These are phyloP conservation scores for Penicillium sp. DNA, from an alignment of 2,329 filamentous ascomycete species.

Conservation along the genomic window DNA sequence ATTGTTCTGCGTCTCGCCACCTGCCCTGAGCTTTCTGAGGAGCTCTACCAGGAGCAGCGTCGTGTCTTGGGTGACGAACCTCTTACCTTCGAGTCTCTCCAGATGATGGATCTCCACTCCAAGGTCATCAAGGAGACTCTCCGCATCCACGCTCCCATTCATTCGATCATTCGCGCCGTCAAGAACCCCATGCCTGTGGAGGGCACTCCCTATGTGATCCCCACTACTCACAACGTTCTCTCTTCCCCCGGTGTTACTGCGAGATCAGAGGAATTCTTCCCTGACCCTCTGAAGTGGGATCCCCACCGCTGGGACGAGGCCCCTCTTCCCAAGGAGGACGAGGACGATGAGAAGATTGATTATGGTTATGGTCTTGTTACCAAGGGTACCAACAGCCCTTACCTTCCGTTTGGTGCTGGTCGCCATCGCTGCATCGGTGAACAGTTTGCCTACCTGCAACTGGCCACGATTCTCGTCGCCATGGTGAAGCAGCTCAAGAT, in stretches of 20 bases:
- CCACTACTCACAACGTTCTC: slow-evolving; percentile 78
- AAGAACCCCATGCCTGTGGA: slow-evolving; percentile 84
- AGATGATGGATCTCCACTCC: slow-evolving; percentile 78
- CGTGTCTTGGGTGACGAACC: slow-evolving; percentile 73
- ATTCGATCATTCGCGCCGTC: slow-evolving; percentile 92
- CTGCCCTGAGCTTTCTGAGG: slow-evolving; percentile 77
- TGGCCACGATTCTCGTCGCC: slow-evolving; percentile 80
- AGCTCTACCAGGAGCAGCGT: slow-evolving; percentile 82
- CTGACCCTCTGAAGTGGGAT: slow-evolving; percentile 81
- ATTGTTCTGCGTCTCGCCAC: slow-evolving; percentile 80
- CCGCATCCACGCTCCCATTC: slow-evolving; percentile 87
- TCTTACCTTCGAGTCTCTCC: slow-evolving; percentile 77
- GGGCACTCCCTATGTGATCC: slow-evolving; percentile 81
- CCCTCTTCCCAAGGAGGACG: slow-evolving; percentile 51
- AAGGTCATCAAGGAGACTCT: slow-evolving; percentile 91
- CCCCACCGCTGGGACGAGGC: slow-evolving; percentile 85
- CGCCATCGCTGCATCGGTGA: slow-evolving; percentile 95
- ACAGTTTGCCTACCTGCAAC: slow-evolving; percentile 91
- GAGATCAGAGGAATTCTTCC: slow-evolving; percentile 74
- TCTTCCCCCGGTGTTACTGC: slow-evolving; percentile 83
- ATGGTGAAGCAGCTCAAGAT: slow-evolving; percentile 81
- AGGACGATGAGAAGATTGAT: slow-evolving; percentile 76
- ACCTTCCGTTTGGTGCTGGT: slow-evolving; percentile 91
- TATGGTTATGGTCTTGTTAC: slow-evolving; percentile 92
- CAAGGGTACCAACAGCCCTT: slow-evolving; percentile 87